Evolutionary conservation across 805 yeast species (phyloP), one percentile per base, ranked within the genome.

Genomic region (Lachancea fermentati): DNA sequence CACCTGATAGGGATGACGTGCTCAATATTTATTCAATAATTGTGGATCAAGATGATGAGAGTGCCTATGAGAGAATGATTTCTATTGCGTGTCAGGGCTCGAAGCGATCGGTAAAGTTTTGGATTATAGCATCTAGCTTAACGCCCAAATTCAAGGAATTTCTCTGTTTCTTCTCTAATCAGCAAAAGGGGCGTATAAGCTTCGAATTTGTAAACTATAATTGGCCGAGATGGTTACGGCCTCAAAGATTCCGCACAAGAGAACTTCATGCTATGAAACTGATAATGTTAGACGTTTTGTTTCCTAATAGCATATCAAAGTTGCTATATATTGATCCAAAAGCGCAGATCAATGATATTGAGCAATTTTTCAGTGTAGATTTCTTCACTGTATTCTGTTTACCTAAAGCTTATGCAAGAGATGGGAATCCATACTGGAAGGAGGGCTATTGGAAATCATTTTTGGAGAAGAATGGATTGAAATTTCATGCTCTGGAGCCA

Each of bases 211-310:
- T 93, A n/a, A 76, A 83, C 1, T 91, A 85, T 60, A 81, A 83
- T 47, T 91, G 98, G 98, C 98, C 98, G 11, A 60, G 68, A 7
- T 91, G 97, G 95, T 67, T 91, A 15, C 72, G 89, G 36, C 72
- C 72, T 2, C 97, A 91, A 62, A 61, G 81, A 28, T 91, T 83
- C 48, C 77, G 77, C 52, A 88, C 81, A 54, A 71, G 96, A 46
- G 78, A 80, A 2, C 77, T 87, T 37, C 85, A 95, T 88, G 95
- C 93, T 3, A 85, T 83, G 57, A 91, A 91, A 59, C 80, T 89
- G 26, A 63, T 91, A 37, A 87, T 91, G 52, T 63, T 88, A 47
- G 98, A 91, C 63, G 89, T 84, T 1, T 56, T 93, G 35, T 87
- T 91, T 58, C 97, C 97, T 1, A 81, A 74, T 47, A 76, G 76